Base-by-base conservation (phyloP, 1,284 basidiomycete species). In the Tilletia caries region DNA sequence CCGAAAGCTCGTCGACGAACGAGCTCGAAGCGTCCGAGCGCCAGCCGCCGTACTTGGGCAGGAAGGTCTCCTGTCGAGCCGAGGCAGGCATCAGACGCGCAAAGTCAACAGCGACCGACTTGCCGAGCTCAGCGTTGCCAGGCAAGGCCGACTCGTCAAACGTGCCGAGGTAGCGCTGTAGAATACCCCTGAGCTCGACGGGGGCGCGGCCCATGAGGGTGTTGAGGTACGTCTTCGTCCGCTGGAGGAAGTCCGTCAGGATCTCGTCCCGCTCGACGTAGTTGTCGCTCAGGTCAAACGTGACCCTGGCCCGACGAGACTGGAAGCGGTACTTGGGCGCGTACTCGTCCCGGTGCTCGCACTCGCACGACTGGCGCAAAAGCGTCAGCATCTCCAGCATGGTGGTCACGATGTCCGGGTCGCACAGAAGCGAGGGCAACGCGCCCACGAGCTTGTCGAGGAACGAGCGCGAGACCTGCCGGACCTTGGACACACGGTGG, bases 381-480 rank as follows among this genome's bases (percentile, higher is more conserved):
- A 98, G 86, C 0, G 95, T 97, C 70, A 98, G 86, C 54, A 93
- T 90, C 82, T 98, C 96, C 54, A 98, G 86, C 70, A 98, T 91
- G 33, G 74, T 71, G 8, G 77, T 75, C 5, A 98, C 92, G 43
- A 98, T 87, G 15, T 90, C 88, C 13, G 90, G 88, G 81, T 95
- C 91, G 84, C 95, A 98, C 87, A 98, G 91, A 71, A 98, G 85
- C 8, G 93, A 93, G 0, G 96, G 95, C 84, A 97, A 96, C 1
- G 91, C 92, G n/a, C 89, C 90, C 74, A 98, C 89, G 60, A 98
- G 86, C 48, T 90, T 88, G 83, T 94, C 89, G 32, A 96, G 86
- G 80, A 92, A 96, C 82, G 88, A 89, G 67, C 90, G 88, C 0
- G 95, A 92, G 27, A 92, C 87, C 46, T 91, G 89, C 50, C 95